These are phyloP conservation scores for Rhizopogon vesiculosus DNA, from an alignment of 768 basidiomycete genomes.

Conservation along the genomic window DNA sequence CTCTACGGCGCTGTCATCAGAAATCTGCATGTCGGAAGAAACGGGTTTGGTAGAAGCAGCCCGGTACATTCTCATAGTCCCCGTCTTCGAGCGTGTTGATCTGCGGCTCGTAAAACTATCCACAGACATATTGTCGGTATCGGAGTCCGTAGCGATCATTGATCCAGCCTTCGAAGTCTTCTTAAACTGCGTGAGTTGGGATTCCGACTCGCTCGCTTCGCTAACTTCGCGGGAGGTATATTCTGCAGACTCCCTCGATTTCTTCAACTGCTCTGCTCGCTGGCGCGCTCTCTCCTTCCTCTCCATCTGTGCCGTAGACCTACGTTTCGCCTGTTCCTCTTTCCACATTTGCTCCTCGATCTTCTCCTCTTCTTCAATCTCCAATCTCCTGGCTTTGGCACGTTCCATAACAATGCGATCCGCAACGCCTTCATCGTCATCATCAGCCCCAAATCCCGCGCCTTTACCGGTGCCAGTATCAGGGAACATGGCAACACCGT, in stretches of 20 bases:
- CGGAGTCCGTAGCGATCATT: conserved; percentile 8
- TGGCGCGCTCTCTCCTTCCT: conserved; percentile 17
- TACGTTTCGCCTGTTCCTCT: conserved; percentile 18
- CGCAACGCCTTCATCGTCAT: conserved; percentile 28
- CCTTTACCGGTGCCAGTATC: conserved; percentile 29
- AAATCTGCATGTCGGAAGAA: not conserved
- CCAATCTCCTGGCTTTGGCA: conserved; percentile 34
- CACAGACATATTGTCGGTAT: conserved; percentile 26
- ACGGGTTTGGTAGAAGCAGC: not conserved
- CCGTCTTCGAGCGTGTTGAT: conserved; percentile 1
- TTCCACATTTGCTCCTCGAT: conserved; percentile 25
- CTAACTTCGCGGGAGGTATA: not conserved
- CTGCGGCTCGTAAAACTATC: conserved; percentile 13
- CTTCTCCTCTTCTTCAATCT: conserved; percentile 37
- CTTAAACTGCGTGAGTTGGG: conserved; percentile 5
- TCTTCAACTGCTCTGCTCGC: conserved; percentile 13
- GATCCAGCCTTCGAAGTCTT: not conserved
- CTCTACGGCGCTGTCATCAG: not conserved
- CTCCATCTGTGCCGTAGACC: conserved; percentile 11
- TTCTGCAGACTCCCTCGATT: not conserved
- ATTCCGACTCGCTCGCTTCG: conserved; percentile 15
- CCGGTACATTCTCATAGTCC: not conserved
- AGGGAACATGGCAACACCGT: conserved; percentile 85
- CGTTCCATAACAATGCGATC: conserved; percentile 42
- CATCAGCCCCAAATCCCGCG: conserved; percentile 30